A percentile compares a stretch with the other conserved stretches of the same genome.
These are phyloP conservation scores for Cokeromyces recurvatus DNA, from an alignment of 371 early-diverging fungal species.

Conservation along the genomic window DNA sequence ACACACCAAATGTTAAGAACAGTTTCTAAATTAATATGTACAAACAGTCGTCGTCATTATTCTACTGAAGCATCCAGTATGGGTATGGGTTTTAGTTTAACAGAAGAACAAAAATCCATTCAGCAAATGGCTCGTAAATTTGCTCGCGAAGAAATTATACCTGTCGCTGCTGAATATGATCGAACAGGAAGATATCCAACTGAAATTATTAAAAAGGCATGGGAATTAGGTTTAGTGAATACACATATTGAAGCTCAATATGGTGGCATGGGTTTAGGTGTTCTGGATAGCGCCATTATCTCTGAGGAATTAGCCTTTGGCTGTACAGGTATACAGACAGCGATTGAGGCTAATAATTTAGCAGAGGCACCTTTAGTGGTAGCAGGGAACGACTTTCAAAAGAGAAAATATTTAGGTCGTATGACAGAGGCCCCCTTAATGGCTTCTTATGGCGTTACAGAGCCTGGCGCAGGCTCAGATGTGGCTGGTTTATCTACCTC, in stretches of 20 bases:
- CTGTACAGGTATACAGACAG: constrained; percentile 95
- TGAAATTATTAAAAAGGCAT: constrained; percentile 92
- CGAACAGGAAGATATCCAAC: constrained; percentile 88
- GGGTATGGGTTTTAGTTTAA: constrained; percentile 61
- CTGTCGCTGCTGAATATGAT: constrained; percentile 93
- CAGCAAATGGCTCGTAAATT: constrained; percentile 94
- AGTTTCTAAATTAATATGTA: too few species aligned
- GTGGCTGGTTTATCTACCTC: constrained; percentile 63
- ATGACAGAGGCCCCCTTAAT: constrained; percentile 93
- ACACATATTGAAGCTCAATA: constrained; percentile 85
- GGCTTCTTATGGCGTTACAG: constrained; percentile 93
- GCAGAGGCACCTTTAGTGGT: constrained; percentile 93
- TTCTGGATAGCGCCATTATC: constrained; percentile 75
- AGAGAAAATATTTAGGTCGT: constrained; percentile 90
- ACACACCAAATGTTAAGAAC: too few species aligned
- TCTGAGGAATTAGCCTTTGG: constrained; percentile 93
- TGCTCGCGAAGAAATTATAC: constrained; percentile 86
- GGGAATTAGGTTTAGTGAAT: constrained; percentile 95
- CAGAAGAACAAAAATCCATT: constrained; percentile 81
- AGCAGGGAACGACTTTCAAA: constrained; percentile 80
- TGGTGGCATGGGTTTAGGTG: constrained; percentile 85
- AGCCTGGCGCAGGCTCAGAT: constrained; percentile 79
- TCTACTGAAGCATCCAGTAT: too few species aligned
- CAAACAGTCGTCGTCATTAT: too few species aligned
- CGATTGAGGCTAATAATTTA: constrained; percentile 93